Conservation (phyloP, 1,139 yeast species). For the Debaryomyces fabryi region DNA sequence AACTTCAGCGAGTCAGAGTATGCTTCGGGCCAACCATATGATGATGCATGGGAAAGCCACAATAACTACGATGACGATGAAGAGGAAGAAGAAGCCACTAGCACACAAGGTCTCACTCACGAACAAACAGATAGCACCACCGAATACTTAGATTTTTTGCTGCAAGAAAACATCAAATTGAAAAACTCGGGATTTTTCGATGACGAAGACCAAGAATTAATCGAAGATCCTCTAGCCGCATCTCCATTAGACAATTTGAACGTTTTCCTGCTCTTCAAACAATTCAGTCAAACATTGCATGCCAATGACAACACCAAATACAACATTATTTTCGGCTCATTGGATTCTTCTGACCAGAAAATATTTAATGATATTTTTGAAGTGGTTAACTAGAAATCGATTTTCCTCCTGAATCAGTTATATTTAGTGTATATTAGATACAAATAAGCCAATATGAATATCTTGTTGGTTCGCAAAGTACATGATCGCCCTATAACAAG, state of each 20-base stretch:
- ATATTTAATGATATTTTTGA: slow-evolving; percentile 13
- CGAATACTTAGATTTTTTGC: slow-evolving; percentile 47
- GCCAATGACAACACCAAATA: slow-evolving; percentile 15
- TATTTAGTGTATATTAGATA: background rate
- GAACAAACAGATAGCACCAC: slow-evolving; percentile 27
- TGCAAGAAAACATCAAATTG: slow-evolving; percentile 43
- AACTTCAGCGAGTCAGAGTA: slow-evolving; percentile 45
- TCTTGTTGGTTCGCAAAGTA: no score
- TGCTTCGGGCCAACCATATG: slow-evolving; percentile 15
- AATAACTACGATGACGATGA: slow-evolving; percentile 26
- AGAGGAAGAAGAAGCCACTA: slow-evolving; percentile 20
- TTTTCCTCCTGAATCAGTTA: background rate
- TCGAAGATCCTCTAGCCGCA: slow-evolving; percentile 80
- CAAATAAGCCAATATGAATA: no score
- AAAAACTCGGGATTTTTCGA: slow-evolving; percentile 42
- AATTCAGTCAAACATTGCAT: slow-evolving; percentile 17
- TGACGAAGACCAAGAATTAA: slow-evolving; percentile 57
- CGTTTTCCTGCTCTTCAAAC: slow-evolving; percentile 42
- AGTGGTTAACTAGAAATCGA: slow-evolving; percentile 4
- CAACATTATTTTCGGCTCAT: slow-evolving; percentile 15
- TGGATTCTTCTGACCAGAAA: slow-evolving; percentile 13
- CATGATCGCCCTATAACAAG: no score
- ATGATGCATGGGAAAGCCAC: slow-evolving; percentile 33
- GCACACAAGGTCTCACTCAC: slow-evolving; percentile 6
- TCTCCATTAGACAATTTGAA: slow-evolving; percentile 78